Conservation (phyloP, 805 yeast species). For the Saturnispora dispora region DNA sequence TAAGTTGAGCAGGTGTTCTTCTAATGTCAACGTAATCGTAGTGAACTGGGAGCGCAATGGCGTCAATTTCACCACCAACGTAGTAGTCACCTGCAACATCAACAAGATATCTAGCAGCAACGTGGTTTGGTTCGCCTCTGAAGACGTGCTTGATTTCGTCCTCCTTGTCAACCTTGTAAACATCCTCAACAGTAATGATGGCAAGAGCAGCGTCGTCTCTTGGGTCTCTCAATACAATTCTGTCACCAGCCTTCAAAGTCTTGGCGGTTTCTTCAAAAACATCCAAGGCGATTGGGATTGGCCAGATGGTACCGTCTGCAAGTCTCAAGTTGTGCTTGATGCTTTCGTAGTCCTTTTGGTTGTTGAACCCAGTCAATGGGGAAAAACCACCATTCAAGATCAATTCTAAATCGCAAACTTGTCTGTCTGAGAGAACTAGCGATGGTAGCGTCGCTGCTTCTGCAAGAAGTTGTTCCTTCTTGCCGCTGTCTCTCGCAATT, state of each 20-base stretch:
- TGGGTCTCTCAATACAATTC: constrained; percentile 70
- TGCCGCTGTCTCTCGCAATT: constrained; percentile 67
- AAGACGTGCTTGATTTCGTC: constrained; percentile 79
- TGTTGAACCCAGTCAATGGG: constrained; percentile 62
- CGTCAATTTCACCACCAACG: constrained; percentile 83
- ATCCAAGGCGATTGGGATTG: constrained; percentile 89
- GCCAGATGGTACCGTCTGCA: constrained; percentile 71
- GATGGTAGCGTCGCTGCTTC: constrained; percentile 47
- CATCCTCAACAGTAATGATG: constrained; percentile 66
- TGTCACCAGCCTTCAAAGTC: constrained; percentile 43
- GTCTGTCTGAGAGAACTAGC: constrained; percentile 69
- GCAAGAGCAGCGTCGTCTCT: constrained; percentile 75
- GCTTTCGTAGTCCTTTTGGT: constrained; percentile 55
- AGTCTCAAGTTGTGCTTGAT: constrained; percentile 66
- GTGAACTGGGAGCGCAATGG: constrained; percentile 75
- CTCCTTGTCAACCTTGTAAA: constrained; percentile 73
- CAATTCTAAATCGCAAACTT: constrained; percentile 86
- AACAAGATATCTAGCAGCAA: constrained; percentile 69
- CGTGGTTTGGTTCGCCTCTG: constrained; percentile 96
- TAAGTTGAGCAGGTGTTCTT: constrained; percentile 83
- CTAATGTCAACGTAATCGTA: constrained; percentile 84
- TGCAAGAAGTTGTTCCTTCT: constrained; percentile 42
- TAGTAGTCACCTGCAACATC: constrained; percentile 75
- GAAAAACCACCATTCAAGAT: constrained; percentile 92
- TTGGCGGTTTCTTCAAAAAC: constrained; percentile 44